A percentile compares a stretch with the other conserved stretches of the same genome.
These are phyloP conservation scores for Ampelomyces quisqualis DNA, from an alignment of 2,329 filamentous ascomycete genomes.

Conservation along the genomic window DNA sequence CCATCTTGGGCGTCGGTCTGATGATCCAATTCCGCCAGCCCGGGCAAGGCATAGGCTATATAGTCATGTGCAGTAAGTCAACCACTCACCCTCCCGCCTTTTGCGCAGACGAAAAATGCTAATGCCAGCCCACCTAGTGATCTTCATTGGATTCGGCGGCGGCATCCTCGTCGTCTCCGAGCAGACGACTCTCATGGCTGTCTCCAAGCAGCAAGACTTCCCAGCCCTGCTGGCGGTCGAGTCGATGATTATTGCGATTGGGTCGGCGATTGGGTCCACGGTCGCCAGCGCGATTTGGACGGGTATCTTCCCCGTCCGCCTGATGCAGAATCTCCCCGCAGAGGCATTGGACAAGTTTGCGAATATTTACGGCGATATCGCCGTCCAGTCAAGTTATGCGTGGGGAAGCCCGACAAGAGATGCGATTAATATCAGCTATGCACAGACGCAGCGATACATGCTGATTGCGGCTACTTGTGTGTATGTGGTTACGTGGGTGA, in stretches of 20 bases:
- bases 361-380: conserved; percentile 55
- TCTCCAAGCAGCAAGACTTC: conserved; percentile 37
- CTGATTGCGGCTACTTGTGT: conserved; percentile 38
- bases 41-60: conserved; percentile 37
- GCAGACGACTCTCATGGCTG: conserved; percentile 38
- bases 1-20: conserved; percentile 38
- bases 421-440: conserved; percentile 44
- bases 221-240: conserved; percentile 50
- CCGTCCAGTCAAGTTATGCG: conserved; percentile 56
- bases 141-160: conserved; percentile 41
- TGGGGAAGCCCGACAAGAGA: conserved; percentile 53
- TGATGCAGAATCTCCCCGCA: conserved; percentile 51
- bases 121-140: no score
- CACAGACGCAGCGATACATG: conserved; percentile 42
- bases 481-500: conserved; percentile 26
- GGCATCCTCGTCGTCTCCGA: conserved; percentile 39
- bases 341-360: conserved; percentile 41
- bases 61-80: conserved; percentile 40
- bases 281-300: conserved; percentile 67
- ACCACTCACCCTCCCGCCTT: no score
- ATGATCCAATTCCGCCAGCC: conserved; percentile 45
- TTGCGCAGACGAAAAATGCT: no score
- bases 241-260: conserved; percentile 61
- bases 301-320: conserved; percentile 55
- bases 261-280: conserved; percentile 47